Percentiles rank a stretch among this genome's conserved stretches.
These are phyloP conservation scores for Colletotrichum agaves DNA, from an alignment of 2,329 filamentous ascomycete species.

Conservation along the genomic window DNA sequence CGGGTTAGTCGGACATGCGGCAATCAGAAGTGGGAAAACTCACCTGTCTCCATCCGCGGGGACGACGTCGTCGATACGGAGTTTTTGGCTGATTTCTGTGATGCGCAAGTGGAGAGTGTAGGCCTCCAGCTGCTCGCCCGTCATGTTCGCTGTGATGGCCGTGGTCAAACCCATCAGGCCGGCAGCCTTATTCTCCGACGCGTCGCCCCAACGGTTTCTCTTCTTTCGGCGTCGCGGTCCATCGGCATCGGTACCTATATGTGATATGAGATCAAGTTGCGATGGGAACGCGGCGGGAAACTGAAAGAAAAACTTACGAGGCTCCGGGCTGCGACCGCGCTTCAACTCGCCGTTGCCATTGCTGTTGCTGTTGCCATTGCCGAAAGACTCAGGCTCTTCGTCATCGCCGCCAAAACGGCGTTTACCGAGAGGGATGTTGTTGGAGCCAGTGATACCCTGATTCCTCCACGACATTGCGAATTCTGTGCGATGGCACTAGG, in stretches of 20 bases:
- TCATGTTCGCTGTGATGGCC: slow-evolving; percentile 97
- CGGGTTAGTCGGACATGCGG: slow-evolving; percentile 30
- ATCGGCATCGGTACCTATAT: slow-evolving; percentile 67
- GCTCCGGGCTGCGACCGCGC: slow-evolving; percentile 92
- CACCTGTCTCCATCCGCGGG: slow-evolving; percentile 96
- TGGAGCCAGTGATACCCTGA: slow-evolving; percentile 94
- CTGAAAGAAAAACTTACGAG: slow-evolving; percentile 63
- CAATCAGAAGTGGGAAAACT: slow-evolving; percentile 46
- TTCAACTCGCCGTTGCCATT: slow-evolving; percentile 67
- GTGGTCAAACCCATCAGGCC: slow-evolving; percentile 97
- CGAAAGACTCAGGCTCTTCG: slow-evolving; percentile 44
- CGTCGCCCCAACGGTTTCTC: slow-evolving; percentile 98
- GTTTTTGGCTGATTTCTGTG: slow-evolving; percentile 99
- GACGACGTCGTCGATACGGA: slow-evolving; percentile 98
- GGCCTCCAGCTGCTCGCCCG: slow-evolving; percentile 95
- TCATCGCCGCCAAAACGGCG: slow-evolving; percentile 82
- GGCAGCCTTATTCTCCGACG: slow-evolving; percentile 97
- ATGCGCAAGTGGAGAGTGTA: slow-evolving; percentile 97
- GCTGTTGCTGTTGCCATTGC: slow-evolving; percentile 46
- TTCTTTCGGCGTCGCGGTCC: slow-evolving; percentile 93
- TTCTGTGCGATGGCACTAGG: slow-evolving; percentile 21
- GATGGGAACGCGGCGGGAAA: background rate
- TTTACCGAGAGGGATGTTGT: slow-evolving; percentile 95
- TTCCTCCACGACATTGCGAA: slow-evolving; percentile 73
- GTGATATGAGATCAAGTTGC: slow-evolving; percentile 44